Percentiles rank a stretch among this genome's conserved stretches.
phyloP scores from a whole-genome alignment of 768 basidiomycete species.

The Phylloporus rhodoxanthus region DNA sequence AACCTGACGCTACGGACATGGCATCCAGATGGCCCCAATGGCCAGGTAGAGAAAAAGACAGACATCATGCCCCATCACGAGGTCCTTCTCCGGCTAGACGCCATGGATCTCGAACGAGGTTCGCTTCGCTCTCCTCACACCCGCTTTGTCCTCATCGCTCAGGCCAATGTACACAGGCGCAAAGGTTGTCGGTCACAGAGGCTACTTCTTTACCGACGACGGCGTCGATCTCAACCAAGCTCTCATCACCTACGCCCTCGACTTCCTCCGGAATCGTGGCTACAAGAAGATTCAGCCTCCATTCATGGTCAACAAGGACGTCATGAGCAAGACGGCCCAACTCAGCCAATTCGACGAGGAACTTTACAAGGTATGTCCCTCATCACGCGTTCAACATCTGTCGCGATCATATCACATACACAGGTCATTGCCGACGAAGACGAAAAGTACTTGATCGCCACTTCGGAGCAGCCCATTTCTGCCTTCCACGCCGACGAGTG shows the following conservation, averaged over 20 bases:
- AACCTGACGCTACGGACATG: slow-evolving; percentile 77
- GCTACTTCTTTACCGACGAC: slow-evolving; percentile 93
- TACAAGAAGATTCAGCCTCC: slow-evolving; percentile 97
- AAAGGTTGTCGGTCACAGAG: slow-evolving; percentile 92
- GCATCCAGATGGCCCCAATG: slow-evolving; percentile 75
- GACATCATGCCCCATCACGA: slow-evolving; percentile 97
- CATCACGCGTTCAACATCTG: neutral
- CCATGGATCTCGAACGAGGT: slow-evolving; percentile 96
- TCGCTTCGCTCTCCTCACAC: neutral
- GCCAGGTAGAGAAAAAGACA: slow-evolving; percentile 61
- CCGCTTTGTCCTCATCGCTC: slow-evolving; percentile 3
- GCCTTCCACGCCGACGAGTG: slow-evolving; percentile 94
- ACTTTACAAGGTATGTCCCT: slow-evolving; percentile 73
- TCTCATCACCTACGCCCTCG: slow-evolving; percentile 87
- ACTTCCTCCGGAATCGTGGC: slow-evolving; percentile 75
- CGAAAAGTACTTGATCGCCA: slow-evolving; percentile 98
- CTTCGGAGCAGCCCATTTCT: slow-evolving; percentile 98
- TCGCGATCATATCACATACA: neutral
- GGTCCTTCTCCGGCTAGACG: slow-evolving; percentile 86
- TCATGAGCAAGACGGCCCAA: slow-evolving; percentile 97
- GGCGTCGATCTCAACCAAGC: slow-evolving; percentile 98
- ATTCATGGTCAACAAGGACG: slow-evolving; percentile 97
- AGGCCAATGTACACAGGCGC: slow-evolving; percentile 47
- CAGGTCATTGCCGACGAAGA: slow-evolving; percentile 85
- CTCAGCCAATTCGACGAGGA: slow-evolving; percentile 98